phyloP scores from a whole-genome alignment of 2,329 filamentous ascomycete genomes.

The Zymoseptoria passerinii region DNA sequence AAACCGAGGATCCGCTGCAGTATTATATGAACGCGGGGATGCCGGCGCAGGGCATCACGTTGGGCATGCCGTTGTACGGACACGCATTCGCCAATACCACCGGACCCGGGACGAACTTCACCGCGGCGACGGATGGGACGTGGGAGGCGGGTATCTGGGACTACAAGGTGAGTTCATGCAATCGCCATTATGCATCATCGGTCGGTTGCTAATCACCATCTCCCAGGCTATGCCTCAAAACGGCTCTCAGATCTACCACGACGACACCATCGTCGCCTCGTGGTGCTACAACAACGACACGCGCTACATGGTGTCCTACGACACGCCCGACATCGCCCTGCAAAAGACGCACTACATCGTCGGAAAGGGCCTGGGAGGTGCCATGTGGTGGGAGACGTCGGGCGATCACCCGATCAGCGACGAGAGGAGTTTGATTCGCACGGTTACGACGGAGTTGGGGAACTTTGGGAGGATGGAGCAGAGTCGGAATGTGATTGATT shows the following conservation, averaged over 20 bases:
- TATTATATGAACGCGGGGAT: slow-evolving; percentile 57
- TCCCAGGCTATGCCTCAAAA: slow-evolving; percentile 53
- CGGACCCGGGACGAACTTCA: slow-evolving; percentile 60
- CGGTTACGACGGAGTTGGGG: slow-evolving; percentile 25
- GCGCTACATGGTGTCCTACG: slow-evolving; percentile 66
- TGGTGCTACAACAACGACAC: slow-evolving; percentile 63
- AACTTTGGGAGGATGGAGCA: slow-evolving; percentile 36
- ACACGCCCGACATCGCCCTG: slow-evolving; percentile 56
- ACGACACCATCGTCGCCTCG: slow-evolving; percentile 56
- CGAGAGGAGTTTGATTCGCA: slow-evolving; percentile 46
- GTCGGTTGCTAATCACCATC: neutral
- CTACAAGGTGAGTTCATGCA: slow-evolving; percentile 13
- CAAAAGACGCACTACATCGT: slow-evolving; percentile 64
- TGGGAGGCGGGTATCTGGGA: slow-evolving; percentile 72
- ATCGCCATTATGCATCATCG: slow-evolving; percentile 1
- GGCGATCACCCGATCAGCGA: slow-evolving; percentile 55
- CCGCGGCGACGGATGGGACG: slow-evolving; percentile 63
- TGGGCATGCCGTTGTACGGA: slow-evolving; percentile 89
- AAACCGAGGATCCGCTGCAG: slow-evolving; percentile 59
- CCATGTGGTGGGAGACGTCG: slow-evolving; percentile 91
- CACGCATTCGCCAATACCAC: slow-evolving; percentile 71
- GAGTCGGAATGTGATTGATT: slow-evolving; percentile 40
- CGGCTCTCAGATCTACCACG: slow-evolving; percentile 48
- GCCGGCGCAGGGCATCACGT: slow-evolving; percentile 59
- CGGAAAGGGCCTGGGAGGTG: slow-evolving; percentile 61